A percentile compares a stretch with the other conserved stretches of the same genome.
phyloP scores from a whole-genome alignment of 192 early-diverging fungal species.

The Obelidium mucronatum region DNA sequence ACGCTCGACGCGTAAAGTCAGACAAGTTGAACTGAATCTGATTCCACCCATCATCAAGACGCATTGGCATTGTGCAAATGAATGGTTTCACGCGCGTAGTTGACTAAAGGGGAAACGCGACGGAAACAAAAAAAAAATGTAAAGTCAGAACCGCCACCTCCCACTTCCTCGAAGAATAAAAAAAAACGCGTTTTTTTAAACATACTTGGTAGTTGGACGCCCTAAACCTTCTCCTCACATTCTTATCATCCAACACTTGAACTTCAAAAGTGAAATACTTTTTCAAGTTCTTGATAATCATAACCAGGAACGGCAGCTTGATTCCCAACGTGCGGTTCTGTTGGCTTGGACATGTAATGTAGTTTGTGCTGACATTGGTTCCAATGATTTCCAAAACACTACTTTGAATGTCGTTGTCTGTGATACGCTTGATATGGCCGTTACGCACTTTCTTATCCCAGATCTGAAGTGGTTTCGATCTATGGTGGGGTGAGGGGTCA shows the following conservation, averaged over 20 bases:
- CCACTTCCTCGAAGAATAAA: too few species aligned
- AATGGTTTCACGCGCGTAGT: constrained; percentile 84
- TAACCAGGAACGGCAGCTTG: constrained; percentile 87
- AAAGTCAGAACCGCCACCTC: too few species aligned
- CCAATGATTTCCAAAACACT: constrained; percentile 82
- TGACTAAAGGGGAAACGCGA: constrained; percentile 54
- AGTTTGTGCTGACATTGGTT: constrained; percentile 82
- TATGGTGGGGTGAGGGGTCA: constrained; percentile 22
- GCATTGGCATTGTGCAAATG: constrained; percentile 92
- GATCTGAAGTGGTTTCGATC: constrained; percentile 74
- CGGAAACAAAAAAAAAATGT: not conserved
- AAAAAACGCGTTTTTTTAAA: too few species aligned
- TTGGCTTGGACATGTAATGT: constrained; percentile 83
- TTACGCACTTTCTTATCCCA: constrained; percentile 75
- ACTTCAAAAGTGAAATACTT: constrained; percentile 95
- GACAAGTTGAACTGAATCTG: constrained; percentile 91
- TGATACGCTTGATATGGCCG: constrained; percentile 78
- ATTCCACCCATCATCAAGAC: constrained; percentile 95
- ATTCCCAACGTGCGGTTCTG: constrained; percentile 84
- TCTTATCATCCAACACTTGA: constrained; percentile 85
- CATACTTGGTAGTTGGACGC: constrained; percentile 90
- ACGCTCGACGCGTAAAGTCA: constrained; percentile 85
- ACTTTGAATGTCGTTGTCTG: constrained; percentile 83
- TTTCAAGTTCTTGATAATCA: constrained; percentile 88
- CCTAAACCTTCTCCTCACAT: constrained; percentile 80